Base-by-base conservation (phyloP, 192 early-diverging fungal genomes). In the Helicostylum pulchrum region DNA sequence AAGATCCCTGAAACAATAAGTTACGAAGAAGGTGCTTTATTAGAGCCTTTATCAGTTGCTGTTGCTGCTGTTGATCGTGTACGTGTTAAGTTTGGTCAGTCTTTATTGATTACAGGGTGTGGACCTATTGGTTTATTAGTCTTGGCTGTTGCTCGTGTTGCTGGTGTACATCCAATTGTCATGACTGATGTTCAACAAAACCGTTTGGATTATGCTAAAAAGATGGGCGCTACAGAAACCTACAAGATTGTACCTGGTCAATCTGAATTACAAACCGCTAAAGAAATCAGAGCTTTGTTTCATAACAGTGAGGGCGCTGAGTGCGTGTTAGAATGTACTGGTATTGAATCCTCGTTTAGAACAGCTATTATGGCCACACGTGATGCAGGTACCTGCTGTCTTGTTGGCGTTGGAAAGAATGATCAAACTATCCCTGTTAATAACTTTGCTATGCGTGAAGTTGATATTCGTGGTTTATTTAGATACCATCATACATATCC, bases 71-170 rank as follows among this genome's bases (percentile, higher is more conserved):
- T 66, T 61, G 62, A 68, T 20, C 66, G 62, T 15, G 75, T 55
- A 19, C 61, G 62, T 36, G 56, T 60, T n/a, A 55, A 48, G 19
- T 63, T 61, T 20, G 71, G 71, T 8, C 56, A 65, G 42, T 70
- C 71, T 20, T 51, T 76, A 34, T 26, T 76, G 5, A 72, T 76
- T 44, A 65, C 60, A 20, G 75, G 75, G 12, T 54, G 61, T 43
- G 75, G 75, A n/a, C 72, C 75, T 36, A 69, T 76, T 61, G 75
- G 73, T 20, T 50, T 73, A 9, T 57, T 75, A 2, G 55, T 52
- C 15, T 59, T 56, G 30, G 71, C 73, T 47, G 55, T 71, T 14
- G 73, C 73, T 11, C 68, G 64, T 56, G 72, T 67, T 21, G 64
- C 63, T 54, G 72, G 72, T 21, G 56, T 68, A 12, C 36, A 61